Evolutionary conservation across 2,329 filamentous ascomycete genomes (phyloP), one percentile per base, ranked within the genome.

Genomic region (Calonectria hongkongensis): DNA sequence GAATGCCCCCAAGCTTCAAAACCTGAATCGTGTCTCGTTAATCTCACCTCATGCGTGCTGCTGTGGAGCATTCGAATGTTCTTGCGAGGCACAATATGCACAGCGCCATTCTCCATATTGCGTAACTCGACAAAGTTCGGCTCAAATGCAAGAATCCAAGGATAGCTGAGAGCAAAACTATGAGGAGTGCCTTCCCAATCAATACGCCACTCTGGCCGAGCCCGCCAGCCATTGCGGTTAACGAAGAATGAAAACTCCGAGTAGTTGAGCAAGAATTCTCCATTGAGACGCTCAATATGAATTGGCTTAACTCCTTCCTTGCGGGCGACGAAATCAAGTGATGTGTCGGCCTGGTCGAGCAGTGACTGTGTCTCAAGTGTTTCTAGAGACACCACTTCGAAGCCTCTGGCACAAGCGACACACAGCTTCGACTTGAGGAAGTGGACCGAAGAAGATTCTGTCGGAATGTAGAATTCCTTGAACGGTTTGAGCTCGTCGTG

Each of bases 221-320:
- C 96, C 75, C 97, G 92, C 97, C 97, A 99, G 45, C 97, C 97
- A 83, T 99, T 98, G 80, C 97, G 92, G 85, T 99, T 98, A 82
- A 99, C 97, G 81, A 98, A 99, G 91, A 99, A 99, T 15, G 95
- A 98, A 85, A 98, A 99, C 83, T 99, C 97, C 5, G 95, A 97
- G 86, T 99, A 99, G 85, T 98, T 98, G 75, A 99, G 92, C 78
- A 99, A 85, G 88, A 99, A 99, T 82, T 99, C 97, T 83, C 96
- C 96, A 78, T 97, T 97, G 82, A 98, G 93, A 56, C 97, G 94
- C 85, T 99, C 97, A 78, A 99, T 98, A 81, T 98, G 96, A 76
- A 99, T 97, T 3, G 97, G 96, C 83, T 94, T 95, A 80, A 97
- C 95, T 80, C 95, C 95, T 85, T 98, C 96, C 83, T 97, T 97